Evolutionary conservation across 1,284 basidiomycete species (phyloP).

Genomic region (Cutaneotrichosporon sp.): DNA sequence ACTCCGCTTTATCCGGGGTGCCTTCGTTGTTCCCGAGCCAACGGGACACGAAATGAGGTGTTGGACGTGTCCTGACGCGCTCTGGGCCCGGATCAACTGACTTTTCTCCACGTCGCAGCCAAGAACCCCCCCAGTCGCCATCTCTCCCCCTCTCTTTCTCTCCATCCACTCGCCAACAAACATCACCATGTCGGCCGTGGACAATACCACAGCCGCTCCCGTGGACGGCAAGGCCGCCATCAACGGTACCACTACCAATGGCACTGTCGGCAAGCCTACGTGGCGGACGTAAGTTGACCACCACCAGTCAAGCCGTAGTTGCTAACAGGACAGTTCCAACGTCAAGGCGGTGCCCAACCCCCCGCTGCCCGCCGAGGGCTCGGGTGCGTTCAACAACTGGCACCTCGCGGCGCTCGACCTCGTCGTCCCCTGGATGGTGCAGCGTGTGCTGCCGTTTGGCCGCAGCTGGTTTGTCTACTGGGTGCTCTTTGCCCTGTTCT

Average conservation of each 20-base stretch:
- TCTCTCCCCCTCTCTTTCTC: neutral
- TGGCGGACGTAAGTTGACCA: conserved; percentile 3
- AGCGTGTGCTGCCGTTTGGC: conserved; percentile 62
- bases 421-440: conserved; percentile 72
- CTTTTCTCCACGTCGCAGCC: no score
- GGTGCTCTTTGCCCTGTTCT: conserved; percentile 66
- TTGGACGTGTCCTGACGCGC: no score
- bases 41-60: no score
- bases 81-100: no score
- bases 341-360: conserved; percentile 58
- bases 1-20: no score
- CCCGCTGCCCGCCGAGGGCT: conserved; percentile 81
- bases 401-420: conserved; percentile 74
- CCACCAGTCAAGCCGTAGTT: neutral
- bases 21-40: no score
- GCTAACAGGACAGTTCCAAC: conserved; percentile 24
- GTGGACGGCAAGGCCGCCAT: neutral
- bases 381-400: conserved; percentile 71
- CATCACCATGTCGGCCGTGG: conserved; percentile 6
- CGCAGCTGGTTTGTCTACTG: conserved; percentile 68
- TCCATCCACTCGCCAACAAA: neutral
- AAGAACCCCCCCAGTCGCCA: no score
- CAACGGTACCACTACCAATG: neutral
- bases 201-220: neutral
- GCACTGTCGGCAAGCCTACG: neutral